Evolutionary conservation across 495 filamentous ascomycete genomes (phyloP), one percentile per base, ranked within the genome.

Genomic region (Podospora sp.): DNA sequence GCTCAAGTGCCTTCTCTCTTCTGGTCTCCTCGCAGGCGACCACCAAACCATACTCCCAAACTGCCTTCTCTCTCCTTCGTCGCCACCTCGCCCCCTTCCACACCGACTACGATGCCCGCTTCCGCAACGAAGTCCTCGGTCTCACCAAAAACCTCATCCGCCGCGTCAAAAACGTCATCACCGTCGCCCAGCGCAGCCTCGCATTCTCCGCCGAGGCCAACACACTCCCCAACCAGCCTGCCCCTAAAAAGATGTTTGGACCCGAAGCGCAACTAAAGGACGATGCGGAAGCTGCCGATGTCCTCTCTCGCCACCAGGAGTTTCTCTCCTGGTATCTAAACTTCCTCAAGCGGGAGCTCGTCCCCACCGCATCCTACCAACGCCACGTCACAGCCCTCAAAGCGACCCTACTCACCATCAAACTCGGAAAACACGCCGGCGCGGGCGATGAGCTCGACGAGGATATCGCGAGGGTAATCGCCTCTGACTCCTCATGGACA

Each of bases 381-480:
- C 88, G 92, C 12, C 93, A 94, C 68, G 90, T 92, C n/a, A 90
- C 87, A 0, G 87, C 92, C 0, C 71, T 97, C 40, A 92, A 88
- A 62, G 85, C 89, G 0, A 73, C 95, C 46, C 73, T 77, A 1
- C 78, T 90, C 14, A 66, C 93, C 0, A 68, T 93, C 2, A 84
- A 84, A 29, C 86, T 89, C 12, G 76, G 73, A 2, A 76, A 77
- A 36, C 72, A 77, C 46, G 72, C 72, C 2, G 73, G 71, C 12
- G 70, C 69, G 5, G 57, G 69, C 11, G 69, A 73, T 6, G 75
- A 78, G 7, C 18, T 75, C 22, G 76, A 78, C 50, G 63, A 58
- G 9, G 75, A 75, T 24, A 64, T 71, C 25, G 69, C 59, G 6
- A 33, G 60, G 27, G 20, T 58, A 6, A 70, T 78, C 12, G 68